Evolutionary conservation across 768 basidiomycete genomes (phyloP).

Genomic region (Crepidotus variabilis): DNA sequence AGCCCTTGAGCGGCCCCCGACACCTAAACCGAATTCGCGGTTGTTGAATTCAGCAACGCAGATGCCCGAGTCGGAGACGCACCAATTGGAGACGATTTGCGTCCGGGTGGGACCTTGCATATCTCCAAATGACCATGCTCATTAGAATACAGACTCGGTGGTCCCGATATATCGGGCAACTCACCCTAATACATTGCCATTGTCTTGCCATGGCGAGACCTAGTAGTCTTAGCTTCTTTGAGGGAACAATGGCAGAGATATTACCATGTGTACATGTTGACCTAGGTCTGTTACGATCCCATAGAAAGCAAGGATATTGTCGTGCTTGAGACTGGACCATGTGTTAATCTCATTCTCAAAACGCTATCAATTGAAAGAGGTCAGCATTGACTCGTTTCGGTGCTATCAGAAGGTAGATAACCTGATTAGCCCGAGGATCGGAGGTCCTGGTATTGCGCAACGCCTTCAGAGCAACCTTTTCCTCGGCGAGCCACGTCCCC

Average conservation of each 20-base stretch:
- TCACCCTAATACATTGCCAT: constrained; percentile 53
- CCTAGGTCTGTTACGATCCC: constrained; percentile 55
- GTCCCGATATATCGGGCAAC: constrained; percentile 6
- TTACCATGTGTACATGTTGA: constrained; percentile 45
- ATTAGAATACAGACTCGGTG: neutral
- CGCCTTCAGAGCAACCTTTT: constrained; percentile 56
- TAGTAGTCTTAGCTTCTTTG: constrained; percentile 14
- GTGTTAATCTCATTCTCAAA: constrained; percentile 54
- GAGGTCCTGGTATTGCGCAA: constrained; percentile 42
- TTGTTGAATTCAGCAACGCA: neutral
- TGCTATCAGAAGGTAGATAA: constrained; percentile 13
- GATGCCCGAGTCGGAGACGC: constrained; percentile 10
- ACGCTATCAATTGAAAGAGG: constrained; percentile 31
- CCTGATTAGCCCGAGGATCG: constrained; percentile 39
- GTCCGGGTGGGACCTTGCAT: constrained; percentile 29
- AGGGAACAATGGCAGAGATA: neutral
- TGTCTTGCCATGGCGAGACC: constrained; percentile 63
- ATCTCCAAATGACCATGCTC: constrained; percentile 27
- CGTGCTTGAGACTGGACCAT: constrained; percentile 48
- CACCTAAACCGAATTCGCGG: constrained; percentile 29
- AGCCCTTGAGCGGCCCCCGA: constrained; percentile 53
- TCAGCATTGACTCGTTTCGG: neutral
- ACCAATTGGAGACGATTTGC: constrained; percentile 43
- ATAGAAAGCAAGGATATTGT: constrained; percentile 52
- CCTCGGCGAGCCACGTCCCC: constrained; percentile 51